These are phyloP conservation scores for Clavispora fructus DNA, from an alignment of 805 yeast species.

Conservation along the genomic window DNA sequence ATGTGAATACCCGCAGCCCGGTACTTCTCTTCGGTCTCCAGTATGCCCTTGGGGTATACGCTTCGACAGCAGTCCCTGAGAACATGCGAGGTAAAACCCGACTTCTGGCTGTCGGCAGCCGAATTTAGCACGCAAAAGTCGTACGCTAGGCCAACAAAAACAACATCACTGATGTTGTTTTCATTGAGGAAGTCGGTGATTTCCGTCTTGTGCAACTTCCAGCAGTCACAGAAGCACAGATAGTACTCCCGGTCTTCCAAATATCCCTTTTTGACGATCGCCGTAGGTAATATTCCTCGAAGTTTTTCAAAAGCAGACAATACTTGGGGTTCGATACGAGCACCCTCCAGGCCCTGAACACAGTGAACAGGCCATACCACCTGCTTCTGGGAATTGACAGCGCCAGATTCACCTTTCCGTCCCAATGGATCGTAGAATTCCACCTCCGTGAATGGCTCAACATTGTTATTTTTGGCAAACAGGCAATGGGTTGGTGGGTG, in stretches of 20 bases:
- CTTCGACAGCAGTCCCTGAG: conserved; percentile 51
- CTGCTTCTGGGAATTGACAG: conserved; percentile 28
- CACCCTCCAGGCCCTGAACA: conserved; percentile 65
- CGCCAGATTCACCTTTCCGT: conserved; percentile 21
- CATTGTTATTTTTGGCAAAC: conserved; percentile 65
- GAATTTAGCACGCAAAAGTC: conserved; percentile 83
- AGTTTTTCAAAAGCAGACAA: conserved; percentile 27
- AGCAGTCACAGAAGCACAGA: conserved; percentile 78
- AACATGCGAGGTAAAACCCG: conserved; percentile 63
- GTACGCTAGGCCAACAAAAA: conserved; percentile 76
- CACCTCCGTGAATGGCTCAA: conserved; percentile 46
- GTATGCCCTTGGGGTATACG: conserved; percentile 42
- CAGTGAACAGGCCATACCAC: conserved; percentile 92
- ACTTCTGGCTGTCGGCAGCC: conserved; percentile 58
- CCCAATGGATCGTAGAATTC: conserved; percentile 48
- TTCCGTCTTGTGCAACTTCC: conserved; percentile 70
- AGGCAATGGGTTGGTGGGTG: conserved; percentile 78
- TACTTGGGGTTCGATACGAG: conserved; percentile 53
- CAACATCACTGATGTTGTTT: conserved; percentile 52
- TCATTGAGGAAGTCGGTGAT: conserved; percentile 44
- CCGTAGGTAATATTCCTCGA: conserved; percentile 29
- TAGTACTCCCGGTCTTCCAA: conserved; percentile 74
- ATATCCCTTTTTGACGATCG: conserved; percentile 64
- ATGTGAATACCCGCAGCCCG: conserved; percentile 28
- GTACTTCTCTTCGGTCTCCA: conserved; percentile 31